phyloP scores from a whole-genome alignment of 768 basidiomycete species.

The Boletus eberwhitei region DNA sequence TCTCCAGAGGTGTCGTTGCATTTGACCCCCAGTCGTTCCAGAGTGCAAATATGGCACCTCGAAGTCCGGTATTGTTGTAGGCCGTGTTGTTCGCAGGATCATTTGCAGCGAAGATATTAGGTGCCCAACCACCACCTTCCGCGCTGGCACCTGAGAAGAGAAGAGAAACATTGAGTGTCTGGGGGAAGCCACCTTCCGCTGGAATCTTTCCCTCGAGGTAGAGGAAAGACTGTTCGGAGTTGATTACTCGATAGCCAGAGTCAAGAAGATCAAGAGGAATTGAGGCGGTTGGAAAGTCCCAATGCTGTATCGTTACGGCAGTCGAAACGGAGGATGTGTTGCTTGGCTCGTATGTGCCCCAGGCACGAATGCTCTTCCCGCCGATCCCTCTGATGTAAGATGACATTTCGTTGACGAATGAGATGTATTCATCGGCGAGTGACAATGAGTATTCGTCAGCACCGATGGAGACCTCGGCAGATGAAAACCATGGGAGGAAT shows the following conservation, averaged over 20 bases:
- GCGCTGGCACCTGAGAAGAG: slow-evolving; percentile 31
- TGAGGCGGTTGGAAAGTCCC: slow-evolving; percentile 35
- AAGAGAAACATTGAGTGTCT: slow-evolving; percentile 28
- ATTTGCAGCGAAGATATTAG: slow-evolving; percentile 32
- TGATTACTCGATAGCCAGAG: slow-evolving; percentile 37
- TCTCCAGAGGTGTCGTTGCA: slow-evolving; percentile 42
- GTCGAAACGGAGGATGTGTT: slow-evolving; percentile 34
- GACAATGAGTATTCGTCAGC: slow-evolving; percentile 41
- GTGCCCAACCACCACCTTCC: slow-evolving; percentile 34
- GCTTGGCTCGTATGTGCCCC: slow-evolving; percentile 42
- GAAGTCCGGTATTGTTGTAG: slow-evolving; percentile 25
- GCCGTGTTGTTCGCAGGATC: slow-evolving; percentile 34
- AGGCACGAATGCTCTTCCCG: slow-evolving; percentile 39
- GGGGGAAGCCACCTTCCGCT: slow-evolving; percentile 32
- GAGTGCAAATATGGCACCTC: slow-evolving; percentile 36
- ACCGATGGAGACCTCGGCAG: slow-evolving; percentile 43
- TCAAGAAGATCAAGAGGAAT: slow-evolving; percentile 34
- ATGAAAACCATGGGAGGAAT: slow-evolving; percentile 38
- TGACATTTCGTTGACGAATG: slow-evolving; percentile 43
- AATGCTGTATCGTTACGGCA: slow-evolving; percentile 44
- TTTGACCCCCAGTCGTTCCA: slow-evolving; percentile 49
- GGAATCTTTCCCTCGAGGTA: slow-evolving; percentile 38
- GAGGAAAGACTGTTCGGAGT: slow-evolving; percentile 35
- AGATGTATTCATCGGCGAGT: slow-evolving; percentile 40
- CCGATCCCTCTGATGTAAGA: slow-evolving; percentile 31